Evolutionary conservation across 1,139 yeast species (phyloP), one percentile per base, ranked within the genome.

Genomic region (Suhomyces guaymorum): DNA sequence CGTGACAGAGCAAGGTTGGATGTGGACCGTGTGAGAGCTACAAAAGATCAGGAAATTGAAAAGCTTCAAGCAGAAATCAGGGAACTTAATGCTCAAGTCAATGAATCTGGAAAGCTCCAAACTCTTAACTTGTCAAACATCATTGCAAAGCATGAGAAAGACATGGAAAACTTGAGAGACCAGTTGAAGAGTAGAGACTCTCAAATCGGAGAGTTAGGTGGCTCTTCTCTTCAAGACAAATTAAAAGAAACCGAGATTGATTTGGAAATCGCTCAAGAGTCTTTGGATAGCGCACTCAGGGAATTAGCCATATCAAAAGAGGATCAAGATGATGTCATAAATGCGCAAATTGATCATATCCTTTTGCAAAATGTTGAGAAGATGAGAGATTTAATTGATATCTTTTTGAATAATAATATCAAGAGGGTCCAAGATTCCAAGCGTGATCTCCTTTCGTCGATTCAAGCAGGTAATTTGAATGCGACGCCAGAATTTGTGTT

Each of bases 1-100:
- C 79, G 97, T 44, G 97, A 89, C 54, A 73, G 95, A 39, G 95
- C 96, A 1, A 75, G 94, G 54, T 70, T 87, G 46, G 96, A 88
- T 41, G 63, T 87, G 35, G 96, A 88, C 49, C 75, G 89, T 48
- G 60, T 78, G 15, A 79, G 75, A 49, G 90, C 85, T 11, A 66
- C 75, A 20, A 82, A 81, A 47, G 82, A 78, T 41, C 80, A 71
- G 46, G 87, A 82, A 47, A 74, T 81, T 45, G 92, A 84, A 48
- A 73, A 67, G 42, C 66, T 86, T 26, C 80, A 81, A 48, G 67
- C 89, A 2, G 83, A 83, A 51, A 57, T 85, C 28, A 71, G 89
- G 42, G 78, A 80, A 41, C 63, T 82, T 38, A 78, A 78, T 39
- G 73, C 75, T 41, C 77, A 78, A 47, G 71, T 81, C 7, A 77